These are phyloP conservation scores for Tulasnella sp. DNA, from an alignment of 768 basidiomycete genomes.

Conservation along the genomic window DNA sequence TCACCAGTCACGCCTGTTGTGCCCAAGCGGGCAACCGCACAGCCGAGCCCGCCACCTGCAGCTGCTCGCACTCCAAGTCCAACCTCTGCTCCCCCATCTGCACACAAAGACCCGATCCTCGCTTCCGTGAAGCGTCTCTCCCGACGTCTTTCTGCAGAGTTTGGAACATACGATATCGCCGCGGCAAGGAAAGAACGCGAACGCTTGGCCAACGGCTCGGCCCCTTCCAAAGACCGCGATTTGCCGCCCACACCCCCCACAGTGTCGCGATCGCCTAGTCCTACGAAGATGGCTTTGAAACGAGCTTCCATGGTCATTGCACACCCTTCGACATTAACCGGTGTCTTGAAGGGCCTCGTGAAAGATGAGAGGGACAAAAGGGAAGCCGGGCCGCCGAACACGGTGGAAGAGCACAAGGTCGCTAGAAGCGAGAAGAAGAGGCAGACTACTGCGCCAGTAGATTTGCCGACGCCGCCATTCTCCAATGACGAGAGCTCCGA, in stretches of 20 bases:
- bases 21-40: background rate
- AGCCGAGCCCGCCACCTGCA: background rate
- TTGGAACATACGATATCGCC: slow-evolving; percentile 25
- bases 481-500: background rate
- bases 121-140: background rate
- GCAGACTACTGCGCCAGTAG: background rate
- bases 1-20: background rate
- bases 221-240: background rate
- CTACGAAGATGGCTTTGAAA: background rate
- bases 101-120: background rate
- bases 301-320: background rate
- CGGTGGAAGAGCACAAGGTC: background rate
- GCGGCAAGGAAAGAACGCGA: slow-evolving; percentile 23
- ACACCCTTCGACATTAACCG: background rate
- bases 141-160: slow-evolving; percentile 20
- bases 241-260: background rate
- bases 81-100: background rate
- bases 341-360: background rate
- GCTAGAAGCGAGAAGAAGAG: background rate
- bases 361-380: background rate
- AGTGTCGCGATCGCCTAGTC: background rate
- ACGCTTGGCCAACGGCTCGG: background rate
- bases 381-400: background rate
- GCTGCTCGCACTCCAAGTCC: background rate
- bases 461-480: background rate